Evolutionary conservation across 257 asterid genomes (phyloP), one percentile per base, ranked within the genome.

Genomic region (Haberlea rhodopensis): DNA sequence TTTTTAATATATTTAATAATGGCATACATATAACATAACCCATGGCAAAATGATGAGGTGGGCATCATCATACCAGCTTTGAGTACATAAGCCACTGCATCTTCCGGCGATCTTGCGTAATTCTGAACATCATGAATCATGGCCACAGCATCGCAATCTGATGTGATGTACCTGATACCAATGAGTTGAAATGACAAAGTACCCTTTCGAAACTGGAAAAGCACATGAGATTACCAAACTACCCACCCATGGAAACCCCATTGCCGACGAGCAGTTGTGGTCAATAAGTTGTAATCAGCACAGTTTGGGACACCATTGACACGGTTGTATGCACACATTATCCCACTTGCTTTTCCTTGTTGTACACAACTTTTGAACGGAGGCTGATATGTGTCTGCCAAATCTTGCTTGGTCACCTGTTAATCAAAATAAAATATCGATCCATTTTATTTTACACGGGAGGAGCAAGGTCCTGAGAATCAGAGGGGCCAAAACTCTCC

Each of bases 371-470:
- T 82, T 32, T 65, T 70, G 49, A 91, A 91, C 8, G 98, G 96
- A n/a, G 96, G 96, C 67, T 91, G 92, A 78, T 68, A 91, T 52
- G 98, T 83, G 78, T 91, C 98, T 3, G 88, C 91, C 84, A 91
- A 45, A 73, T 91, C 98, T 84, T 91, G 98, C 53, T 67, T 63
- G 24, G 85, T 86, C 43, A 88, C 98, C 96, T 62, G 46, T 8
- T 21, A 46, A 7, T 16, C 8, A 32, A 18, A 8, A 54, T 22
- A 0, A 0, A 7, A 53, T 8, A 29, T 29, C 24, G 43, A n/a
- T n/a, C n/a, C n/a, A n/a, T n/a, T n/a, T n/a, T n/a, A n/a, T n/a
- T n/a, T n/a, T n/a, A n/a, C n/a, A n/a, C n/a, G n/a, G n/a, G n/a
- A n/a, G n/a, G n/a, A n/a, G n/a, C n/a, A n/a, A n/a, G n/a, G n/a